Conservation (phyloP, 2,329 filamentous ascomycete species). For the Aspergillus eucalypticola region DNA sequence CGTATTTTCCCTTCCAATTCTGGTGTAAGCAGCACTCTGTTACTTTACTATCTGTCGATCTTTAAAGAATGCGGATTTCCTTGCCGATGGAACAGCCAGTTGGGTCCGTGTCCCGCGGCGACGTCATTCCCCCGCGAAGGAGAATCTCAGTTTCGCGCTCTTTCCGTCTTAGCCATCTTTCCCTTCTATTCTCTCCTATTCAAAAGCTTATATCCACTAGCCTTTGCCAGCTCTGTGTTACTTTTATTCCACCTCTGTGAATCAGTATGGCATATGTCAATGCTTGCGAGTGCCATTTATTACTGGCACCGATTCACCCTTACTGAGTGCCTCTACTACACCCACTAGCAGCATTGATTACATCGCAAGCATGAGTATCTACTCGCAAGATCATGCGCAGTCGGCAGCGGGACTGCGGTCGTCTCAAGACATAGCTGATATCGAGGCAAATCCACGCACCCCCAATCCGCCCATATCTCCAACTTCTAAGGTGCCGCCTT, state of each 20-base stretch:
- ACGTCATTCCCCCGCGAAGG: conserved; percentile 13
- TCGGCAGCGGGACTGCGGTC: conserved; percentile 19
- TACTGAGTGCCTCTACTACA: background rate
- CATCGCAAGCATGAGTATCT: conserved; percentile 32
- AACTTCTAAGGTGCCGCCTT: conserved; percentile 18
- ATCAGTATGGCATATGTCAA: conserved; percentile 1
- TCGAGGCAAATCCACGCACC: conserved; percentile 38
- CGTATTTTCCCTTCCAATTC: too few species aligned
- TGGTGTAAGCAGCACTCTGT: background rate
- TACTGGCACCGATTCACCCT: background rate
- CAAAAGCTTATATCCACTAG: background rate
- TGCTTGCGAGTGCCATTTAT: background rate
- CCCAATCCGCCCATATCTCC: conserved; percentile 22
- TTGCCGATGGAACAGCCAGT: background rate
- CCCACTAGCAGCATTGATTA: background rate
- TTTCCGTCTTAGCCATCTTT: background rate
- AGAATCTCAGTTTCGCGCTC: background rate
- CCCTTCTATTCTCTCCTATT: background rate
- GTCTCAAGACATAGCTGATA: conserved; percentile 30
- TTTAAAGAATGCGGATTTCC: background rate
- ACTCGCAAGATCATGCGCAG: conserved; percentile 36
- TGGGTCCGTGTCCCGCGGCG: background rate
- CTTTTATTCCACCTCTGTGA: background rate
- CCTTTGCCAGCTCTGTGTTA: background rate
- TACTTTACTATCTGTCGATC: background rate